A percentile compares a stretch with the other conserved stretches of the same genome.
Evolutionary conservation across 352 stramenopile species (phyloP).

Genomic region (Peronosclerospora sorghi): DNA sequence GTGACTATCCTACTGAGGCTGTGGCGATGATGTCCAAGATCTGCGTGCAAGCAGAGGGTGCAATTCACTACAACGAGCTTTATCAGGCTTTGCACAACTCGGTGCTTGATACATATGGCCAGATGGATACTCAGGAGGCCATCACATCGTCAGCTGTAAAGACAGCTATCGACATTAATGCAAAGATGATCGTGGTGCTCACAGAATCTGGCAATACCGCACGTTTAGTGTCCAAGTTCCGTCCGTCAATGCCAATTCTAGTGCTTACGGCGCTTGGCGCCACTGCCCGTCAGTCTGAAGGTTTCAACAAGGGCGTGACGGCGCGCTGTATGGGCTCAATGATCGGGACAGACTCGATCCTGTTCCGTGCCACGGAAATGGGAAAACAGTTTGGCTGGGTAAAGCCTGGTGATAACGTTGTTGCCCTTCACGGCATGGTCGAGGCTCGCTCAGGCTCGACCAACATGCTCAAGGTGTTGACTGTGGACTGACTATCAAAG

Average conservation of each 20-base stretch:
- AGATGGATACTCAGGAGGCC: conserved; percentile 84
- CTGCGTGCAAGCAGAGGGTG: conserved; percentile 83
- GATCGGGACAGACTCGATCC: conserved; percentile 86
- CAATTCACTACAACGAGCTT: conserved; percentile 86
- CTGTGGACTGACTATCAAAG: conserved; percentile 91
- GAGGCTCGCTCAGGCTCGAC: conserved; percentile 82
- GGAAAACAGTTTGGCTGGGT: conserved; percentile 84
- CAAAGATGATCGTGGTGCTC: conserved; percentile 95
- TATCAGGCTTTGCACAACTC: conserved; percentile 72
- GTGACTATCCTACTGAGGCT: conserved; percentile 91
- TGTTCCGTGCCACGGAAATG: conserved; percentile 80
- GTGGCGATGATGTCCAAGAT: conserved; percentile 94
- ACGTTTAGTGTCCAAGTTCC: conserved; percentile 92
- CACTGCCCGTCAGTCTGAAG: conserved; percentile 54
- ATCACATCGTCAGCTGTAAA: conserved; percentile 96
- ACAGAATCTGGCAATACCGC: conserved; percentile 92
- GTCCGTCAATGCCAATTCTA: conserved; percentile 51
- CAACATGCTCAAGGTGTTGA: conserved; percentile 89
- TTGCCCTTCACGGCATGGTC: conserved; percentile 84
- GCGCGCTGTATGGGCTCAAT: conserved; percentile 72
- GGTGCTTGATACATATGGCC: conserved; percentile 51
- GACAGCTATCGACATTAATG: conserved; percentile 93
- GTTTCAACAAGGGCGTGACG: conserved; percentile 55
- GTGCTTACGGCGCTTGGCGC: conserved; percentile 56
- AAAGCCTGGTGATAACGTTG: conserved; percentile 78